Evolutionary conservation across 2,329 filamentous ascomycete species (phyloP), one percentile per base, ranked within the genome.

Genomic region (Penicillium sp.): DNA sequence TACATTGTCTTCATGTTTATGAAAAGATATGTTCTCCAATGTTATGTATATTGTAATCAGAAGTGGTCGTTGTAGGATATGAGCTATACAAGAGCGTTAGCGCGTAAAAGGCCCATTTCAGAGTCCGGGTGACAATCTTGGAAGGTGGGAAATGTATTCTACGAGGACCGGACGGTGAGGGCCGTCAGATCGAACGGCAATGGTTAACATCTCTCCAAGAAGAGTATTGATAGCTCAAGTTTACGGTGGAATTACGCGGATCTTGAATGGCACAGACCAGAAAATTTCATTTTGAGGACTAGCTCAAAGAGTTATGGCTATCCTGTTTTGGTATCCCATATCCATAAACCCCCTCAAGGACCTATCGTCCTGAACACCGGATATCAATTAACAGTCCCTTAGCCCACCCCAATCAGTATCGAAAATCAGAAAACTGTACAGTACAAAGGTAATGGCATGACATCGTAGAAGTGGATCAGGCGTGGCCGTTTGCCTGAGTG

Each of bases 401-500:
- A 13, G 29, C 49, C 49, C 42, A 44, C 27, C 8, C 2, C 13
- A 46, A 44, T 39, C 26, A 16, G 44, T 49, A 46, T 54, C 44
- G 35, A 49, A 49, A 57, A 26, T 37, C 24, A 60, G 55, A 56
- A 51, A 61, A 59, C 52, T 62, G 62, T 66, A 66, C 61, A 65
- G 31, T 58, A 53, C 37, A 57, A 45, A 48, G 54, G 52, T 55
- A 55, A 45, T 43, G 14, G 49, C 31, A 31, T 26, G 19, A 53
- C 53, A 35, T 59, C 33, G 42, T 49, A 53, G 9, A 39, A 50
- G 52, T 60, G 60, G 22, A 52, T 33, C 27, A 46, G 21, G 45
- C 42, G 49, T 70, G 66, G 13, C 71, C 68, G 54, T 75, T 75
- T 16, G 68, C 67, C 47, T 71, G 73, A 31, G 66, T 70, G 54